Evolutionary conservation across 257 asterid genomes (phyloP).

Genomic region (Solanum rostratum): DNA sequence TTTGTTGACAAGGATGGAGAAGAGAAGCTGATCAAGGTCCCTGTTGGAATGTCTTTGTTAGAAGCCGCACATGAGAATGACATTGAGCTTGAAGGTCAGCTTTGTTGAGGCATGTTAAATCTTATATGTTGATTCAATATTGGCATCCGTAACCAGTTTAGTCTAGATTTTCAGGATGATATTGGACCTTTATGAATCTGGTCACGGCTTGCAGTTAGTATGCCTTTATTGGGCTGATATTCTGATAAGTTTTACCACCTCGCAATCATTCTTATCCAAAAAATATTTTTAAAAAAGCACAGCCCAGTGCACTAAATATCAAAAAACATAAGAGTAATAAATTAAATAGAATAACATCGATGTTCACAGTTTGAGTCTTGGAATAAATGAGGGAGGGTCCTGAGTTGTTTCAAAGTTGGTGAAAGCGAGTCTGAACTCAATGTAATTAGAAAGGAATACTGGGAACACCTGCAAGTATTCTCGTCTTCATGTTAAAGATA

Average conservation of each 20-base stretch:
- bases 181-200: neutral
- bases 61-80: constrained; percentile 97
- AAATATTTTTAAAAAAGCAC: no score
- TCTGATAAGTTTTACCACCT: neutral
- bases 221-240: neutral
- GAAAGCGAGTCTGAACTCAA: neutral
- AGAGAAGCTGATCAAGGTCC: constrained; percentile 61
- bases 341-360: neutral
- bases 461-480: neutral
- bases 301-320: no score
- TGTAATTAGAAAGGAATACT: neutral
- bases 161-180: neutral
- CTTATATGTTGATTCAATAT: neutral
- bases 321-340: neutral
- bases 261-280: neutral
- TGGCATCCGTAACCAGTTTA: neutral
- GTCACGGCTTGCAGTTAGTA: neutral
- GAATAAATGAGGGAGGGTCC: neutral
- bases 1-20: constrained; percentile 89
- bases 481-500: neutral
- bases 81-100: constrained; percentile 83
- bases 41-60: constrained; percentile 81
- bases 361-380: neutral
- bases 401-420: neutral
- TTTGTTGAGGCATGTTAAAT: neutral